Evolutionary conservation across 2,329 filamentous ascomycete genomes (phyloP), one percentile per base, ranked within the genome.

Genomic region (Zasmidium angulare): DNA sequence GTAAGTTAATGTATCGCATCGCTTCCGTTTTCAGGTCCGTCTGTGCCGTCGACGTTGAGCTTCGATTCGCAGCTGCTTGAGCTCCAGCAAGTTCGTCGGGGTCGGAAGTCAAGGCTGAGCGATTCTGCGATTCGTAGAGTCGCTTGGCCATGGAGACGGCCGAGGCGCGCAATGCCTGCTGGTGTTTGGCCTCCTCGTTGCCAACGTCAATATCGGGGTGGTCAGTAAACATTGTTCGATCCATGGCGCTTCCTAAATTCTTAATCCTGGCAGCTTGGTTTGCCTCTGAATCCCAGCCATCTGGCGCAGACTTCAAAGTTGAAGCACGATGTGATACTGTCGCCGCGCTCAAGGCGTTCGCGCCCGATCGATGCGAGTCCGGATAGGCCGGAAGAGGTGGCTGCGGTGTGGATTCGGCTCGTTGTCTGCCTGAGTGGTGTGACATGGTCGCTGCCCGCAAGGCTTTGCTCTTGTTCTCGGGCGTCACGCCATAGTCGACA

Each of bases 121-220:
- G 68, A 47, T 71, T 82, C 61, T 82, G 84, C 62, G 90, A 85
- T 11, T 80, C 84, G 71, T 92, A 96, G 86, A 96, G 93, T 66
- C 89, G 86, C 75, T 88, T 89, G 6, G 93, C 92, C 91, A 97
- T 96, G 11, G 89, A 90, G 2, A 96, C 80, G 1, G 93, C 91
- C 20, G 91, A 93, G 26, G 91, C 90, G 63, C 88, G 89, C 2
- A 96, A 79, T 3, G 87, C 86, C 65, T 91, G 89, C 48, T 87
- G 84, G 59, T 84, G 85, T 62, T 84, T 86, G 72, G 87, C 84
- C 69, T 96, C 91, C 69, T 96, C 90, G 46, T 51, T 58, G 24
- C 49, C 40, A 1, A 84, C 78, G 23, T 85, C 81, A 2, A 96
- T 85, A 0, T 87, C 88, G 2, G 92, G 91, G 31, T 85, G 78